phyloP scores from a whole-genome alignment of 257 asterid species.

The Solanum pennellii region DNA sequence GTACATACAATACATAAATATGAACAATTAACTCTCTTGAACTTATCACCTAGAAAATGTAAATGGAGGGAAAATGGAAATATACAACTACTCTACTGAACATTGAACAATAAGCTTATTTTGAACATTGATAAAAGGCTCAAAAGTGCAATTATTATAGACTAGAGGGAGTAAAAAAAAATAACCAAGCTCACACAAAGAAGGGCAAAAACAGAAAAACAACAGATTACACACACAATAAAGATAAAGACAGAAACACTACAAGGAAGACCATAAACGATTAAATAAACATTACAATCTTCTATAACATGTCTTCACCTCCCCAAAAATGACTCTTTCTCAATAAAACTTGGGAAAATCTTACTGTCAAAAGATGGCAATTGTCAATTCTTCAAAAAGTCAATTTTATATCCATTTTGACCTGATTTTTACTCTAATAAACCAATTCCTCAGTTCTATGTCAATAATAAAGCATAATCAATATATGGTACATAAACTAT shows the following conservation, averaged over 20 bases:
- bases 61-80: not conserved
- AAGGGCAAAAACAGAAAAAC: not conserved
- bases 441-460: not conserved
- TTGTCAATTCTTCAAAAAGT: not conserved
- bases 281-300: not conserved
- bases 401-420: not conserved
- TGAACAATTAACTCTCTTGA: not conserved
- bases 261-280: not conserved
- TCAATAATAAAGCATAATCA: not conserved
- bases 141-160: not conserved
- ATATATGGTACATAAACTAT: not conserved
- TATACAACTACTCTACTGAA: not conserved
- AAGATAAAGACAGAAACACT: not conserved
- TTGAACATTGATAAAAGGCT: not conserved
- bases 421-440: not conserved
- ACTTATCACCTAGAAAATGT: not conserved
- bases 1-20: not conserved
- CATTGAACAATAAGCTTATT: not conserved
- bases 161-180: not conserved
- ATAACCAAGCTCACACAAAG: not conserved
- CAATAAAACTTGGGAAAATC: not conserved
- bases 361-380: not conserved
- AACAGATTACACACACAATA: not conserved
- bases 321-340: not conserved
- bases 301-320: not conserved